A percentile compares a stretch with the other conserved stretches of the same genome.
Evolutionary conservation across 2,329 filamentous ascomycete genomes (phyloP).

Genomic region (Corinectria fuckeliana): DNA sequence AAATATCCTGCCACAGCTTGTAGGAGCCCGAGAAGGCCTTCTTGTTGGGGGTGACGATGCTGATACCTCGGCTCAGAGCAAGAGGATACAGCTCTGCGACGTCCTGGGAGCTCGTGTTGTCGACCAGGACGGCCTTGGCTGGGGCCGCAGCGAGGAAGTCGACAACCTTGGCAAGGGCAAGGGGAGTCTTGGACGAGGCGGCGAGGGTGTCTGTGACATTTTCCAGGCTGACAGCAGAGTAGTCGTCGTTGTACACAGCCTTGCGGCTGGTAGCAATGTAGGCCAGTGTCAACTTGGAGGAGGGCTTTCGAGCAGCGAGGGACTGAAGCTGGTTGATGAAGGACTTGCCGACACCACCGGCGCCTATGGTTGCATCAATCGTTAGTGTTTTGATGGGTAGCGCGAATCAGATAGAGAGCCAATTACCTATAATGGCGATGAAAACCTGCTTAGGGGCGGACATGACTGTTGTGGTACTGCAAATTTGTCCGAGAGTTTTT

Average conservation of each 20-base stretch:
- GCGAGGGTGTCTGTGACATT: conserved; percentile 68
- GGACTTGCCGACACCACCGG: conserved; percentile 89
- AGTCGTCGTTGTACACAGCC: conserved; percentile 77
- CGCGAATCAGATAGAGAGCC: background rate
- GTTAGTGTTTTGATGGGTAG: conserved; percentile 21
- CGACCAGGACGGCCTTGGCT: conserved; percentile 81
- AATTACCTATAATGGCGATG: conserved; percentile 60
- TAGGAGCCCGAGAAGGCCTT: conserved; percentile 91
- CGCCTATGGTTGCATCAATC: conserved; percentile 62
- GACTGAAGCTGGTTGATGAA: conserved; percentile 83
- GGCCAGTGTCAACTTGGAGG: conserved; percentile 76
- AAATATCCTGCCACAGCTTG: conserved; percentile 87
- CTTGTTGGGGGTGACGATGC: conserved; percentile 96
- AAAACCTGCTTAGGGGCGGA: conserved; percentile 54
- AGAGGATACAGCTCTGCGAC: conserved; percentile 83
- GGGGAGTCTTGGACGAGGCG: conserved; percentile 67
- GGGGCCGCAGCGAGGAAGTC: conserved; percentile 81
- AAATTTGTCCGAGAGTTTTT: conserved; percentile 27
- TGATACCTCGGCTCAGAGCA: conserved; percentile 82
- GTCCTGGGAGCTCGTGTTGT: conserved; percentile 93
- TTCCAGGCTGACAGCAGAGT: conserved; percentile 69
- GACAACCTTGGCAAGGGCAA: conserved; percentile 72
- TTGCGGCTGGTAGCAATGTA: conserved; percentile 88
- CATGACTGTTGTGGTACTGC: conserved; percentile 44
- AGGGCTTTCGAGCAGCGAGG: conserved; percentile 70